phyloP scores from a whole-genome alignment of 2,329 filamentous ascomycete genomes.

The Diaporthe citriasiana region DNA sequence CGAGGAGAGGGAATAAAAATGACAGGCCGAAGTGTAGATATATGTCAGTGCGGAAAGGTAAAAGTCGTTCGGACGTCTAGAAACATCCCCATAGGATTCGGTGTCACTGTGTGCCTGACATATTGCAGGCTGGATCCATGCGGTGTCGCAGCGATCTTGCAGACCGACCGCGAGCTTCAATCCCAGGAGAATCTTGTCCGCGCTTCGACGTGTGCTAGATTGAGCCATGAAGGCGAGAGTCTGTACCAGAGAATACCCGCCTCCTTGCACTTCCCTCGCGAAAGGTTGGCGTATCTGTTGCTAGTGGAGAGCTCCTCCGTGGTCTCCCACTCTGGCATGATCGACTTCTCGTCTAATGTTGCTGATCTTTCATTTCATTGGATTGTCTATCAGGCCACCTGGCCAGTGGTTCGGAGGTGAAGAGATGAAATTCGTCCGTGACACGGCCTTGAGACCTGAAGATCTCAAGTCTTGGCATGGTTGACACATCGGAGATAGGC shows the following conservation, averaged over 20 bases:
- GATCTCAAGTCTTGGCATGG: conserved; percentile 16
- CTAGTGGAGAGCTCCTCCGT: not conserved
- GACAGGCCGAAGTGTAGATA: not conserved
- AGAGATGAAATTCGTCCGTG: conserved; percentile 5
- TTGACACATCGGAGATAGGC: conserved; percentile 22
- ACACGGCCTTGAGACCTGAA: conserved; percentile 12
- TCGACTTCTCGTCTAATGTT: not conserved
- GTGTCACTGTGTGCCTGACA: not conserved
- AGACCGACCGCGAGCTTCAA: not conserved
- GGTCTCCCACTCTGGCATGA: not conserved
- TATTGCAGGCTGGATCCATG: not conserved
- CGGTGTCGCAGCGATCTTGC: not conserved
- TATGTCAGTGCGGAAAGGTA: not conserved
- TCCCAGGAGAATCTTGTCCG: not conserved
- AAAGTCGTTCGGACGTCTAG: not conserved
- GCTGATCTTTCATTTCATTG: not conserved
- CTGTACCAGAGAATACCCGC: not conserved
- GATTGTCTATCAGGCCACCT: not conserved
- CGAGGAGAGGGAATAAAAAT: rapidly evolving
- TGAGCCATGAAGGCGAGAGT: not conserved
- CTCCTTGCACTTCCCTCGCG: not conserved
- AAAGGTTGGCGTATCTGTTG: not conserved
- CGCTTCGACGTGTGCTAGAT: not conserved
- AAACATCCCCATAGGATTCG: not conserved
- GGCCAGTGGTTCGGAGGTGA: not conserved